These are phyloP conservation scores for Peterozyma toletana DNA, from an alignment of 805 yeast genomes.

Conservation along the genomic window DNA sequence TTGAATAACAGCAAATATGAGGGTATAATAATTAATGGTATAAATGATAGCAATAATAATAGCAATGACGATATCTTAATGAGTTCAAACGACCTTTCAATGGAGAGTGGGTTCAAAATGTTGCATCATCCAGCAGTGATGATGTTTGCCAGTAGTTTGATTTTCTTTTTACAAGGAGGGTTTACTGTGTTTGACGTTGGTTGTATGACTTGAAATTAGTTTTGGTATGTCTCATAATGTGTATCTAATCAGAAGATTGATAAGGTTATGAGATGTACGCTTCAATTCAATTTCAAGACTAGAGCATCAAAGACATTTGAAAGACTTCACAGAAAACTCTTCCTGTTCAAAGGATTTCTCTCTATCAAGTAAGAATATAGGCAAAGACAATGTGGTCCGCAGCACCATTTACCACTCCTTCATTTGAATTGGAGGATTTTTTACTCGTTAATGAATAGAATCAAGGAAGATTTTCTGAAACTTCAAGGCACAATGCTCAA, in stretches of 20 bases:
- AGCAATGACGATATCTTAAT: conserved; percentile 9
- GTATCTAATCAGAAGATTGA: neutral
- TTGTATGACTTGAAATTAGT: too few species aligned
- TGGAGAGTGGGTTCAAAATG: conserved; percentile 26
- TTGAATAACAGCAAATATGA: too few species aligned
- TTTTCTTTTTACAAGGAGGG: conserved; percentile 1
- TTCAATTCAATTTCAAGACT: conserved; percentile 9
- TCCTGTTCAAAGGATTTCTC: too few species aligned
- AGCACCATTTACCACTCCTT: conserved; percentile 27
- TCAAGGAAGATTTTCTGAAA: too few species aligned
- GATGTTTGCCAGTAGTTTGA: conserved; percentile 13
- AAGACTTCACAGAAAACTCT: conserved; percentile 9
- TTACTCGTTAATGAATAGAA: too few species aligned
- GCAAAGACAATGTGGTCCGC: conserved; percentile 19
- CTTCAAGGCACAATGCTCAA: too few species aligned
- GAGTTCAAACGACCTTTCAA: conserved; percentile 6
- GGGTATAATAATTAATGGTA: too few species aligned
- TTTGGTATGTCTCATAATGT: neutral
- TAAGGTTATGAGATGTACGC: neutral
- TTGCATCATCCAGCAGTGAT: conserved; percentile 35
- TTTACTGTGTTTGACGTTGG: neutral
- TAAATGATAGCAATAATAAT: conserved; percentile 6
- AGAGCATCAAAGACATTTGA: conserved; percentile 1
- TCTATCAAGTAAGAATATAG: too few species aligned
- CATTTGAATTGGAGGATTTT: conserved; percentile 25